Evolutionary conservation across 1,284 basidiomycete genomes (phyloP).

Genomic region (Blastosporella zonata): DNA sequence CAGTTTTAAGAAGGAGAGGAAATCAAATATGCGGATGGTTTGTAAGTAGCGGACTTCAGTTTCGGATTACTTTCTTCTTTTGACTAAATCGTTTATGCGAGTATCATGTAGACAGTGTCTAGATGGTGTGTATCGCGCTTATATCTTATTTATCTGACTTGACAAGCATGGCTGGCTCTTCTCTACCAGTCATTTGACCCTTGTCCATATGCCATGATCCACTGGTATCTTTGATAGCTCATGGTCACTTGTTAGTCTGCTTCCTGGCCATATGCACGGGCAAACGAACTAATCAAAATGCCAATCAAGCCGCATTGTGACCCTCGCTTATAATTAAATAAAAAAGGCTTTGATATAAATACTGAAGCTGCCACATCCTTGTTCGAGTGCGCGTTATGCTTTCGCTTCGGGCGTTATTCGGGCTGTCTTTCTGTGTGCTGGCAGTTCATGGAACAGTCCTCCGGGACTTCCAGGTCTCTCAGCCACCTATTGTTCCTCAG

Average conservation of each 20-base stretch:
- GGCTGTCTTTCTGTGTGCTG: constrained; percentile 12
- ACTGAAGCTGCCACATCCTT: not conserved
- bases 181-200: constrained; percentile 9
- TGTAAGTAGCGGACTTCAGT: constrained; percentile 10
- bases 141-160: constrained; percentile 8
- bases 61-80: constrained; percentile 4
- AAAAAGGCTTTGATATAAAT: constrained; percentile 1
- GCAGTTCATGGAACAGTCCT: constrained; percentile 40
- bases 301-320: constrained; percentile 5
- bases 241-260: not conserved
- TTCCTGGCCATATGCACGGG: not conserved
- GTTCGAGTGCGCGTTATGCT: constrained; percentile 10
- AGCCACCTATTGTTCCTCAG: constrained; percentile 62
- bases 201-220: not conserved
- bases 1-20: constrained; percentile 31
- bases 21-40: not conserved
- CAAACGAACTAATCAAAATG: not conserved
- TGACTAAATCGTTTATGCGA: constrained; percentile 6
- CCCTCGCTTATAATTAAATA: constrained; percentile 5
- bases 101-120: constrained; percentile 8
- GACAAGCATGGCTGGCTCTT: not conserved
- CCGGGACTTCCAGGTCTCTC: constrained; percentile 70
- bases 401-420: constrained; percentile 12
- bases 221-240: no score
- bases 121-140: constrained; percentile 9